A percentile compares a stretch with the other conserved stretches of the same genome.
These are phyloP conservation scores for Apophysomyces trapeziformis DNA, from an alignment of 371 early-diverging fungal genomes.

Conservation along the genomic window DNA sequence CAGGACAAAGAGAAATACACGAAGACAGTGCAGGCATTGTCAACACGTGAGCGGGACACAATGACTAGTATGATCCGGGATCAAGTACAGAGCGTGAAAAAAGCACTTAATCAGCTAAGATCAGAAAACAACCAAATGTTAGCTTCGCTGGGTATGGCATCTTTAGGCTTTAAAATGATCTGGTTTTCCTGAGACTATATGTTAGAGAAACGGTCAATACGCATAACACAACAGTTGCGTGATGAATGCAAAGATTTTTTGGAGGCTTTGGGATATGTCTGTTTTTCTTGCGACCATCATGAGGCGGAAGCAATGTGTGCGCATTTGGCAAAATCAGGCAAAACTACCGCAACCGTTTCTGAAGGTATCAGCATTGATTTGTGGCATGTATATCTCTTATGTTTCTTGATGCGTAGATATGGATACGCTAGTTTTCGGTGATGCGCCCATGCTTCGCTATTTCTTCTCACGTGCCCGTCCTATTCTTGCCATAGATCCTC, in stretches of 20 bases:
- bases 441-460: slow-evolving; percentile 58
- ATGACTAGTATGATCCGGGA: slow-evolving; percentile 24
- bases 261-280: slow-evolving; percentile 53
- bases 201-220: slow-evolving; percentile 57
- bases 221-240: slow-evolving; percentile 53
- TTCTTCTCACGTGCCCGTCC: slow-evolving; percentile 43
- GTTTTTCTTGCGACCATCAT: slow-evolving; percentile 48
- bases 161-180: slow-evolving; percentile 19
- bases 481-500: slow-evolving; percentile 58
- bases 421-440: slow-evolving; percentile 65
- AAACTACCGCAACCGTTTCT: slow-evolving; percentile 63
- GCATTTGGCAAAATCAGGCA: slow-evolving; percentile 45
- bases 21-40: slow-evolving; percentile 35
- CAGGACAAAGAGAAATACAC: slow-evolving; percentile 43
- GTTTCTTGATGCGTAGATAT: slow-evolving; percentile 31
- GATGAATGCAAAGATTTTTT: slow-evolving; percentile 58
- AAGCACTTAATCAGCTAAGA: slow-evolving; percentile 23
- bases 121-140: slow-evolving; percentile 33
- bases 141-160: slow-evolving; percentile 32
- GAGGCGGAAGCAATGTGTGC: slow-evolving; percentile 80
- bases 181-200: background rate
- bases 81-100: slow-evolving; percentile 15
- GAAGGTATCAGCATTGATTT: slow-evolving; percentile 53
- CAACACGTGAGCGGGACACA: slow-evolving; percentile 25
- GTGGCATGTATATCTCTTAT: too few relatives aligned